Evolutionary conservation across 345 rosid species (phyloP), one percentile per base, ranked within the genome.

Genomic region (Theobroma cacao): DNA sequence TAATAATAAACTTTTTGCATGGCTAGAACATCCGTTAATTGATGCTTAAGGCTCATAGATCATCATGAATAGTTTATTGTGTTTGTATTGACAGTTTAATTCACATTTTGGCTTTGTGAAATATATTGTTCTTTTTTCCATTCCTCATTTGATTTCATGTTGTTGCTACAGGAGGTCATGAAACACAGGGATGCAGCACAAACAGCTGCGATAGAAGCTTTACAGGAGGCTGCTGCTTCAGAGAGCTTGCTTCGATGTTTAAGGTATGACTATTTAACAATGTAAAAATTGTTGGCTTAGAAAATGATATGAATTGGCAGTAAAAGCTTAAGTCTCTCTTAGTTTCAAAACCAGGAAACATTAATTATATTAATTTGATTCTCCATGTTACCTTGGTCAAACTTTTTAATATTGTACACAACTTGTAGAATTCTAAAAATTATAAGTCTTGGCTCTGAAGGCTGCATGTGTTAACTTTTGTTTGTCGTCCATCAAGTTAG

Each of bases 181-280:
- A 96, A 85, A 90, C 89, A 88, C 66, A 89, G 98, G 83, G 99
- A 96, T 81, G 89, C 93, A 52, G 98, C 98, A 67, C 96, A 91
- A 86, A 82, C 82, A 41, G 98, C 95, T 1, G 98, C 97, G 17
- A 79, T 91, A 61, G 98, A 92, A 80, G 97, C 98, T 80, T 83
- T 96, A 84, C 97, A 90, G 78, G 99, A 96, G 87, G 98, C 99
- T 67, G 89, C 97, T 78, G 94, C 90, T 82, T 85, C 97, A n/a
- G 98, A 94, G 87, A 91, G 93, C 86, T 88, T 94, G 78, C 97
- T 96, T 69, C 89, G 84, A 63, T 96, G 99, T 80, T 87, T 96
- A 77, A 91, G 97, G 99, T 96, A 84, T 77, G 79, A 22, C 58
- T 17, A 15, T 36, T n/a, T 20, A 26, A 60, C 61, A 13, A 61